Conservation (phyloP, 2,329 filamentous ascomycete species). For the Calonectria honghensis region DNA sequence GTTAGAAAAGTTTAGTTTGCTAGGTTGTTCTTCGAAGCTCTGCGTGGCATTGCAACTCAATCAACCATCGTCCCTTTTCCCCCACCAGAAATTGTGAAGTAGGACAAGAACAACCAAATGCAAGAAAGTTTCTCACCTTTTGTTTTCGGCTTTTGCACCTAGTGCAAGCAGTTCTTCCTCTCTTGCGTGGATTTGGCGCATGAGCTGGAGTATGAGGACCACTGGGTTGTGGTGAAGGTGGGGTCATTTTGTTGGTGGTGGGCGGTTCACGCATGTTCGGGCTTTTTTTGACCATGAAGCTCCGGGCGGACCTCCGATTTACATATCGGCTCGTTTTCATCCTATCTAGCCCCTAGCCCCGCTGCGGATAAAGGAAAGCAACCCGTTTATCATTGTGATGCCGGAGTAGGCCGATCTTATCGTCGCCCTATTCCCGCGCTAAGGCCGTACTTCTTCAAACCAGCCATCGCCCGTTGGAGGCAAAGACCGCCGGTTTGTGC, state of each 20-base stretch:
- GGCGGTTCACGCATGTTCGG: not conserved
- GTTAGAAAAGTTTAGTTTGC: not conserved
- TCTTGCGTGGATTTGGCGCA: not conserved
- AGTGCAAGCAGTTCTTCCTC: conserved; percentile 13
- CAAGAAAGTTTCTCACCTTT: not conserved
- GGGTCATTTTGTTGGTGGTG: not conserved
- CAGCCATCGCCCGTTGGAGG: not conserved
- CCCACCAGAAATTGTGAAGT: not conserved
- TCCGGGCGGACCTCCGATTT: conserved; percentile 14
- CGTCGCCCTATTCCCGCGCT: not conserved
- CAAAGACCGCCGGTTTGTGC: not conserved
- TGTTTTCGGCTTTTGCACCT: conserved; percentile 23
- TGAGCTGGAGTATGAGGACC: not conserved
- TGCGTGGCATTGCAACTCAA: not conserved
- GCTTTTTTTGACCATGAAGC: not conserved
- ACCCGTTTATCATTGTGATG: not conserved
- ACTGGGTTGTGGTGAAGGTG: not conserved
- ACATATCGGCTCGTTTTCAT: conserved; percentile 18
- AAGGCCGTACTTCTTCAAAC: not conserved
- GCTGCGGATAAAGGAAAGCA: conserved; percentile 1
- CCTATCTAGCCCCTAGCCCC: conserved; percentile 7
- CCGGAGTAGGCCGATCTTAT: not conserved
- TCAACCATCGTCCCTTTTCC: not conserved
- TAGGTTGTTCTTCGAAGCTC: not conserved
- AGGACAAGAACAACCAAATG: fast-evolving